A percentile compares a stretch with the other conserved stretches of the same genome.
Evolutionary conservation across 2,329 filamentous ascomycete genomes (phyloP).

Genomic region (Orbilia quercus): DNA sequence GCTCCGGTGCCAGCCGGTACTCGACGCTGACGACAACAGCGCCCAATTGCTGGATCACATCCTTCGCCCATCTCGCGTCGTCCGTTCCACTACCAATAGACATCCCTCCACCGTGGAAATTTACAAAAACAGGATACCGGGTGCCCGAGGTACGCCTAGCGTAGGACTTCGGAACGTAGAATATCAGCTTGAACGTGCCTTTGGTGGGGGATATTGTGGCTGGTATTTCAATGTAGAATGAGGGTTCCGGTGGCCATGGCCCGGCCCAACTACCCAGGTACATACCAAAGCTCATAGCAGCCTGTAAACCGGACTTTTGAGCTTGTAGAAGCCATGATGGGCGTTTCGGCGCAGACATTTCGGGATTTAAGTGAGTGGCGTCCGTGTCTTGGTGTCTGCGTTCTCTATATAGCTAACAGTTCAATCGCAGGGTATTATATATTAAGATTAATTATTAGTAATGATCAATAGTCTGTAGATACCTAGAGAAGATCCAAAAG

Average conservation of each 20-base stretch:
- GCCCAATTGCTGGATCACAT: constrained; percentile 68
- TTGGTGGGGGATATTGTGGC: constrained; percentile 48
- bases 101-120: constrained; percentile 77
- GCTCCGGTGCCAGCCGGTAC: constrained; percentile 74
- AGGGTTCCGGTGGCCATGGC: constrained; percentile 54
- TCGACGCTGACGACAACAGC: constrained; percentile 73
- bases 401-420: neutral
- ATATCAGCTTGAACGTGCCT: constrained; percentile 50
- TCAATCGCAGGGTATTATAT: too few relatives aligned
- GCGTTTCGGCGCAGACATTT: constrained; percentile 32
- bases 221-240: constrained; percentile 53
- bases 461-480: too few relatives aligned
- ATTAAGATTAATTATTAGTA: too few relatives aligned
- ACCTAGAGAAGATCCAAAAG: too few relatives aligned
- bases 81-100: constrained; percentile 73
- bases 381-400: neutral
- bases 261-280: constrained; percentile 53
- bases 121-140: constrained; percentile 70
- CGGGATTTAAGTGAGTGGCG: neutral
- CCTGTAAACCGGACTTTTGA: constrained; percentile 45
- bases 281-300: constrained; percentile 55
- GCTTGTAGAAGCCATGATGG: constrained; percentile 51
- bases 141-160: constrained; percentile 10
- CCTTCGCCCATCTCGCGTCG: constrained; percentile 72
- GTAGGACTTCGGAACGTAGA: constrained; percentile 55